These are phyloP conservation scores for Ogataea ganodermae DNA, from an alignment of 805 yeast species.

Conservation along the genomic window DNA sequence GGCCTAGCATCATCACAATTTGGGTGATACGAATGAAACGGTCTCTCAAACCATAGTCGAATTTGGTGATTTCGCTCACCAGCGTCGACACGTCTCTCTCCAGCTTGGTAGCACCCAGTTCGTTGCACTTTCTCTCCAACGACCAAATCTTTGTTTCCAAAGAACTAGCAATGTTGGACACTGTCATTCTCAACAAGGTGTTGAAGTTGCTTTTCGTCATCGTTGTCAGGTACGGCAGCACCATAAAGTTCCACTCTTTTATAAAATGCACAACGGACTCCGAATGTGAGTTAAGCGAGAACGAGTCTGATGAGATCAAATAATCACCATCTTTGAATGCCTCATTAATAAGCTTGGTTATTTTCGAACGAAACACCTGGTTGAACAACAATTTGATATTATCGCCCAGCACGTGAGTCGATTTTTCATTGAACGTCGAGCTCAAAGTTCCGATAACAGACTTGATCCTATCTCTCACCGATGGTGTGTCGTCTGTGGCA, in stretches of 20 bases:
- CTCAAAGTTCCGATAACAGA: slow-evolving; percentile 24
- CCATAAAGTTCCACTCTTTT: slow-evolving; percentile 61
- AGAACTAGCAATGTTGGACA: slow-evolving; percentile 53
- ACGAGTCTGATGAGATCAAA: slow-evolving; percentile 31
- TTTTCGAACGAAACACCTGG: slow-evolving; percentile 38
- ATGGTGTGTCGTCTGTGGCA: slow-evolving; percentile 21
- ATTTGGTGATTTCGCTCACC: slow-evolving; percentile 71
- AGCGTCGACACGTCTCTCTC: slow-evolving; percentile 80
- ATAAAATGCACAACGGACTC: slow-evolving; percentile 50
- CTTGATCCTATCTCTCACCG: slow-evolving; percentile 29
- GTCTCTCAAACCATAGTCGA: slow-evolving; percentile 73
- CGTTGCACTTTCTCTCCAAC: slow-evolving; percentile 69
- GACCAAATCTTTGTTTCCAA: slow-evolving; percentile 70
- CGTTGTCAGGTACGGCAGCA: slow-evolving; percentile 58
- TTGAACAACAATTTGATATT: slow-evolving; percentile 44
- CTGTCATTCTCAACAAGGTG: slow-evolving; percentile 49
- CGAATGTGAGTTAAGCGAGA: slow-evolving; percentile 16
- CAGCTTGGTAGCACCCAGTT: slow-evolving; percentile 77
- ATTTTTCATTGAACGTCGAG: slow-evolving; percentile 25
- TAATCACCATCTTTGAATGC: slow-evolving; percentile 44
- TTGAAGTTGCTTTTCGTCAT: slow-evolving; percentile 45
- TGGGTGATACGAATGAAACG: slow-evolving; percentile 82
- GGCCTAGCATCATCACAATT: slow-evolving; percentile 74
- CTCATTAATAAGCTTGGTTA: slow-evolving; percentile 37
- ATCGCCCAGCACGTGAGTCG: slow-evolving; percentile 44